Base-by-base conservation (phyloP, 495 filamentous ascomycete genomes). In the Penicillium pancosmium region DNA sequence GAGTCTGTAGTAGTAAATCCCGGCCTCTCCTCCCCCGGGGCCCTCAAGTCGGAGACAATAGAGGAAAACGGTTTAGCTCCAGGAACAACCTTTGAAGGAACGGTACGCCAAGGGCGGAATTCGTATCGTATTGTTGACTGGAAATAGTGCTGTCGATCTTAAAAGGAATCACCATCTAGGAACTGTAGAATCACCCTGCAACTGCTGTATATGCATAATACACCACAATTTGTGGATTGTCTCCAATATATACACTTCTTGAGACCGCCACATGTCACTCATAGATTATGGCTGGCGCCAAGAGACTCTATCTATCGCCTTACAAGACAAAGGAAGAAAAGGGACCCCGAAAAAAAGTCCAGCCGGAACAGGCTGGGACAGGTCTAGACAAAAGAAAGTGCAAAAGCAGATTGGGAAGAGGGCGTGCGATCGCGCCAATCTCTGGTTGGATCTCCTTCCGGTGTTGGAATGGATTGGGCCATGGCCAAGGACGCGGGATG, bases 51-150 rank as follows among this genome's bases (percentile, higher is more conserved):
- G 48, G 52, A 19, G 19, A 31, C 34, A 11, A 21, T 18, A 19
- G 11, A 36, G 38, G 16, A 34, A 57, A 60, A 25, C 5, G 34
- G 46, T 16, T 31, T 60, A 60, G 50, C 35, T 48, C 41, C 47
- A 52, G 16, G 31, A 50, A 31, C 8, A 31, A 31, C 27, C 27
- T 31, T 31, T 31, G 27, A 4, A 31, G 8, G 27, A 13, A 33
- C 50, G 16, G 52, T 35, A 52, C 48, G 59, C 56, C 49, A 52
- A 56, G 47, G 19, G 62, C 59, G 55, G 59, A 54, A 52, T n/a
- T 56, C 50, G 55, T 62, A 62, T 56, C 50, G 55, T 62, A 62
- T 59, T 27, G 33, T 44, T 62, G 11, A 27, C 59, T 62, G 34
- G 16, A 27, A 62, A 50, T 50, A 12, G 35, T 11, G 15, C 21